Conservation (phyloP, 495 filamentous ascomycete genomes). For the Talaromyces proteolyticus region DNA sequence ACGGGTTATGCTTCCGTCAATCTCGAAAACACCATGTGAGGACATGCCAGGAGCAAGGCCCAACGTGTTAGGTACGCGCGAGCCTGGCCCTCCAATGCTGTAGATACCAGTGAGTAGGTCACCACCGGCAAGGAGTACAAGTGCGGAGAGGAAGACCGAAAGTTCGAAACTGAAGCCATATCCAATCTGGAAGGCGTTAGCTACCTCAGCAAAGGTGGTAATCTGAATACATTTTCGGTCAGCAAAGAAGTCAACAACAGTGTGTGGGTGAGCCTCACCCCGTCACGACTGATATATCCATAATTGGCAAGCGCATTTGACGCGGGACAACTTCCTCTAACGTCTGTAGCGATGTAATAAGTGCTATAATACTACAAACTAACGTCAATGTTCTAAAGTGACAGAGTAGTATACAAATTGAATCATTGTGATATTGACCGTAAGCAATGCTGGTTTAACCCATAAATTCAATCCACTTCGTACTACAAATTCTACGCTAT, state of each 20-base stretch:
- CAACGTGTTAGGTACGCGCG: slow-evolving; percentile 16
- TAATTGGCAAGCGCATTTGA: slow-evolving; percentile 47
- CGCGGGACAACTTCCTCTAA: slow-evolving; percentile 21
- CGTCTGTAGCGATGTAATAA: too few species aligned
- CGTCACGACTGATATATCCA: slow-evolving; percentile 40
- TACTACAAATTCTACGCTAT: too few species aligned
- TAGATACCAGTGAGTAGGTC: slow-evolving; percentile 17
- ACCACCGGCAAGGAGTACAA: slow-evolving; percentile 16
- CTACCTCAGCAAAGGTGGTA: slow-evolving; percentile 16
- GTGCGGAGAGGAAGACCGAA: slow-evolving; percentile 12
- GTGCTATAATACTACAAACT: too few species aligned
- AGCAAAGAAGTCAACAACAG: not conserved
- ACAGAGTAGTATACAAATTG: too few species aligned
- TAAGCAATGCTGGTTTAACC: too few species aligned
- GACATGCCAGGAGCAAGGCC: slow-evolving; percentile 14
- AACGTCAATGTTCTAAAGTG: too few species aligned
- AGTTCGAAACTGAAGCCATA: slow-evolving; percentile 15
- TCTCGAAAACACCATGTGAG: slow-evolving; percentile 17
- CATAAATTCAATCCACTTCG: too few species aligned
- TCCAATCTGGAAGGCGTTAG: slow-evolving; percentile 16
- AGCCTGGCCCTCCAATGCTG: slow-evolving; percentile 12
- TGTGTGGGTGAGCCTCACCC: slow-evolving; percentile 11
- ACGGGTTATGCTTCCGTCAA: slow-evolving; percentile 16
- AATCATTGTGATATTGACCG: too few species aligned
- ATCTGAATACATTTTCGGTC: too few species aligned